Percentiles rank a stretch among this genome's conserved stretches.
phyloP scores from a whole-genome alignment of 805 yeast genomes.

The Ogataea ganodermae region DNA sequence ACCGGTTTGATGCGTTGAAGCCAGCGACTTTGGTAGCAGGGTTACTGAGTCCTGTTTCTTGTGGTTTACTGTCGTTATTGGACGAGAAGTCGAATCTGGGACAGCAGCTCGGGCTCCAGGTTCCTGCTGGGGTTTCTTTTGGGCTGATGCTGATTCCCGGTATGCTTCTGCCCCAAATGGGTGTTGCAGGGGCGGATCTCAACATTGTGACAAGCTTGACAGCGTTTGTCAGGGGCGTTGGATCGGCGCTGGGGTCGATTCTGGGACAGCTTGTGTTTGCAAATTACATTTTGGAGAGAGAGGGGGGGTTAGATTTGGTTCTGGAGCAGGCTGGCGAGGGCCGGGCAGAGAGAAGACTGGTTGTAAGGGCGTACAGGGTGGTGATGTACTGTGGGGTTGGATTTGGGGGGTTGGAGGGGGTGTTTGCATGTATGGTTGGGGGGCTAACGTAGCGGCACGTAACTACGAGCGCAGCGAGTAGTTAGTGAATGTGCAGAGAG shows the following conservation, averaged over 20 bases:
- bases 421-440: no score
- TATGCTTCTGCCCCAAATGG: slow-evolving; percentile 46
- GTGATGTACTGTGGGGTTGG: slow-evolving; percentile 25
- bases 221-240: slow-evolving; percentile 47
- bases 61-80: slow-evolving; percentile 46
- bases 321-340: no score
- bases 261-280: slow-evolving; percentile 44
- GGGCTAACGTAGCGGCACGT: no score
- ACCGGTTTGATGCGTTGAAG: slow-evolving; percentile 42
- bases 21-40: slow-evolving; percentile 43
- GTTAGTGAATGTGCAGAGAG: no score
- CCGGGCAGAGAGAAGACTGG: slow-evolving; percentile 3
- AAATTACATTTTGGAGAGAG: slow-evolving; percentile 11
- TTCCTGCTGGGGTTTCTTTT: slow-evolving; percentile 47
- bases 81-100: slow-evolving; percentile 39
- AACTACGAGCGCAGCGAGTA: background rate
- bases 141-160: slow-evolving; percentile 51
- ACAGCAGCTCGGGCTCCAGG: slow-evolving; percentile 45
- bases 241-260: slow-evolving; percentile 49
- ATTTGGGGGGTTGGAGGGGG: slow-evolving; percentile 20
- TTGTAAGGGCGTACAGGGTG: slow-evolving; percentile 19
- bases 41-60: slow-evolving; percentile 44
- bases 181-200: slow-evolving; percentile 50
- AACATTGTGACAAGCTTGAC: slow-evolving; percentile 50
- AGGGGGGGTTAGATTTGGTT: background rate